phyloP scores from a whole-genome alignment of 495 filamentous ascomycete species.

The Geoglossum glabrum region DNA sequence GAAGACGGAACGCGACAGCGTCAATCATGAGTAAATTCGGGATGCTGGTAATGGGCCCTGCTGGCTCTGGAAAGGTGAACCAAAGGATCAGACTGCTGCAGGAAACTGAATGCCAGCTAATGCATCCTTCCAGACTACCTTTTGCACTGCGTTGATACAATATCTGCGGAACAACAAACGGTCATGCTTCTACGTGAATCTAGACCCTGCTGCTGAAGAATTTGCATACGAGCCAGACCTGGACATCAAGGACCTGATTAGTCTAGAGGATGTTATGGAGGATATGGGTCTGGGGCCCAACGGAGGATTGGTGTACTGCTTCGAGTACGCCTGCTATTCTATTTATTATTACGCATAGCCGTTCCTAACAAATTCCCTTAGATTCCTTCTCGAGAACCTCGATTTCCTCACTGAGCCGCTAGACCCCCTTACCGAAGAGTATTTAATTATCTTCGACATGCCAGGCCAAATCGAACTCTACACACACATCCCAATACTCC shows the following conservation, averaged over 20 bases:
- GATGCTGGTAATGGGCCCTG: constrained; percentile 83
- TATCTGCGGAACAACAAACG: constrained; percentile 76
- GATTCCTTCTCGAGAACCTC: constrained; percentile 78
- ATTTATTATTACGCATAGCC: not conserved
- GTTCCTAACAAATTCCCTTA: constrained; percentile 6
- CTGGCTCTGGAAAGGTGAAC: constrained; percentile 64
- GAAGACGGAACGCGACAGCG: constrained; percentile 6
- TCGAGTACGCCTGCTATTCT: constrained; percentile 37
- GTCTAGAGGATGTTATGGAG: constrained; percentile 95
- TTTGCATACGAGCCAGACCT: constrained; percentile 85
- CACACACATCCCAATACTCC: constrained; percentile 85
- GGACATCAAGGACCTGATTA: constrained; percentile 93
- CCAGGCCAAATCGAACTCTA: constrained; percentile 98
- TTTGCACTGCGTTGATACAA: constrained; percentile 81
- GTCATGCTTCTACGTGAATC: constrained; percentile 91
- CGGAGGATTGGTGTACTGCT: constrained; percentile 92
- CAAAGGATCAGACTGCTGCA: not conserved
- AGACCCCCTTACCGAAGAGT: constrained; percentile 77
- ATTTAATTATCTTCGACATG: constrained; percentile 94
- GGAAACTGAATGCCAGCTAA: constrained; percentile 1
- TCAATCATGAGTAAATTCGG: constrained; percentile 76
- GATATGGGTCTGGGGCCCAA: constrained; percentile 87
- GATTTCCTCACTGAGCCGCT: constrained; percentile 82
- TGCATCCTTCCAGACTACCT: constrained; percentile 48
- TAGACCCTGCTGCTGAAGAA: constrained; percentile 86